phyloP scores from a whole-genome alignment of 441 rosid species.

The Croton laevigatus region DNA sequence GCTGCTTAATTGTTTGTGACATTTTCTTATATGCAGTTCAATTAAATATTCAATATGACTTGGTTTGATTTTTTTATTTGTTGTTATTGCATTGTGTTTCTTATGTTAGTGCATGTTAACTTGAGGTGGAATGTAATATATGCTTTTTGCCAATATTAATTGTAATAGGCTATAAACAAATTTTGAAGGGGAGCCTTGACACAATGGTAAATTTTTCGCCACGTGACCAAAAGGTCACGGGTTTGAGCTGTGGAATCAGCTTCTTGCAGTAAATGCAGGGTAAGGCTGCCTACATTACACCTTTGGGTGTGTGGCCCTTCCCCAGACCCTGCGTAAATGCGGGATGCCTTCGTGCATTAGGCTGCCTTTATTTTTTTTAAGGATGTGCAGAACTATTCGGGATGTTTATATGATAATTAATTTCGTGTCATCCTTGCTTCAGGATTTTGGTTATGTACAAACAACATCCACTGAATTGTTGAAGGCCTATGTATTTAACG shows the following conservation, averaged over 20 bases:
- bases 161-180: not conserved
- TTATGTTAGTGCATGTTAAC: not conserved
- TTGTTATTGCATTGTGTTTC: conserved; percentile 3
- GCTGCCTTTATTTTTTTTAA: too few relatives aligned
- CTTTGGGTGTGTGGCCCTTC: too few relatives aligned
- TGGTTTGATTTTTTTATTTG: not conserved
- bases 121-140: conserved; percentile 7
- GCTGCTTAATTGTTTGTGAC: not conserved
- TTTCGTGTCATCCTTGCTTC: conserved; percentile 10
- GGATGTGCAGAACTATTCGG: not conserved
- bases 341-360: too few relatives aligned
- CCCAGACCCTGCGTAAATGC: too few relatives aligned
- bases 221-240: too few relatives aligned
- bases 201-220: too few relatives aligned
- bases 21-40: not conserved
- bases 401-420: not conserved
- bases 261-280: too few relatives aligned
- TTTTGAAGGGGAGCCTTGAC: too few relatives aligned
- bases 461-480: conserved; percentile 75
- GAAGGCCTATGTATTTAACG: conserved; percentile 72
- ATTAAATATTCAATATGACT: not conserved
- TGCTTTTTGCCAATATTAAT: not conserved
- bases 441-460: conserved; percentile 95
- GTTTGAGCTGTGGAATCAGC: too few relatives aligned
- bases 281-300: too few relatives aligned